Evolutionary conservation across 176 grass and related monocot genomes (phyloP).

Genomic region (Lolium multiflorum): DNA sequence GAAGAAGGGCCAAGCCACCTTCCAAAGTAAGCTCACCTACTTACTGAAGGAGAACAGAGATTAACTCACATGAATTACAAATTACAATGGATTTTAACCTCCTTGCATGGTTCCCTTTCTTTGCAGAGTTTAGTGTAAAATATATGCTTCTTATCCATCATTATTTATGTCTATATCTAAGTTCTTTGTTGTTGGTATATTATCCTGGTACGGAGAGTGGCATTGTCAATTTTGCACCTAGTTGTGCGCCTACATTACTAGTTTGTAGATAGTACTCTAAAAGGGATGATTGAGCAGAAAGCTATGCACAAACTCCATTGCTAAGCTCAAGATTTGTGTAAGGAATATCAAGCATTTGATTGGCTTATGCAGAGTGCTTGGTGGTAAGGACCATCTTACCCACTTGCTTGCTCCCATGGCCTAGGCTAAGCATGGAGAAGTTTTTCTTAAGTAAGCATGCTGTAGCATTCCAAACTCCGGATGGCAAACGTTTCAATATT

Average conservation of each 20-base stretch:
- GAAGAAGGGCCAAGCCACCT: slow-evolving; percentile 81
- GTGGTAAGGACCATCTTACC: not conserved
- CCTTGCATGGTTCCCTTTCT: slow-evolving; percentile 5
- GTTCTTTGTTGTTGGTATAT: not conserved
- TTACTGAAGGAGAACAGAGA: slow-evolving; percentile 21
- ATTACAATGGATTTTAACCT: slow-evolving; percentile 10
- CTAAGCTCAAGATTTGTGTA: not conserved
- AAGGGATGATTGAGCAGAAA: slow-evolving; percentile 1
- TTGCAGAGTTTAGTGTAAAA: slow-evolving; percentile 11
- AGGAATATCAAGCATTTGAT: not conserved
- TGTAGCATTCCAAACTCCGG: not conserved
- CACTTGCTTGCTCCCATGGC: not conserved
- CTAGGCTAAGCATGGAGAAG: not conserved
- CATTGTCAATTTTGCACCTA: not conserved
- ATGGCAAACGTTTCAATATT: slow-evolving; percentile 1
- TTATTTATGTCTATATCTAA: slow-evolving; percentile 14
- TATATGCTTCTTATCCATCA: not conserved
- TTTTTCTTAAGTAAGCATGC: not conserved
- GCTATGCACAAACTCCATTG: not conserved
- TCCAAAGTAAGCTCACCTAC: slow-evolving; percentile 60
- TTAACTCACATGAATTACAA: not conserved
- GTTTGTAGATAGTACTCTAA: slow-evolving; percentile 5
- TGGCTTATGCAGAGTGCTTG: slow-evolving; percentile 23
- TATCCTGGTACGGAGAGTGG: slow-evolving; percentile 9
- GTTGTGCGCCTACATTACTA: not conserved